These are phyloP conservation scores for Phoenix roebelenii DNA, from an alignment of 176 grass and related monocot genomes.

Conservation along the genomic window DNA sequence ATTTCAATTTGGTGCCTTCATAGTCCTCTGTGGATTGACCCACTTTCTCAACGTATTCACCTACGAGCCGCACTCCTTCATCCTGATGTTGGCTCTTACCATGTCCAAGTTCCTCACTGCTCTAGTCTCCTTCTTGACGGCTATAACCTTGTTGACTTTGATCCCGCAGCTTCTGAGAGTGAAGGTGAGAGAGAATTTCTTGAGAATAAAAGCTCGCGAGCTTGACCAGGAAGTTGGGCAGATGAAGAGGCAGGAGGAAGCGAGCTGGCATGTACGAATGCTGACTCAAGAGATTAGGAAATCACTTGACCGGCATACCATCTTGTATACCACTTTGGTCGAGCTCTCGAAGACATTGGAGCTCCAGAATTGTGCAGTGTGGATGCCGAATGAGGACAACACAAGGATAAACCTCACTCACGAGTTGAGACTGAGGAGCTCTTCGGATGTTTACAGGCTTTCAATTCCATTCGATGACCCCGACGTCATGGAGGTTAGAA, in stretches of 20 bases:
- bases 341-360: slow-evolving; percentile 57
- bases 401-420: slow-evolving; percentile 55
- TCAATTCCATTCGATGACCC: slow-evolving; percentile 38
- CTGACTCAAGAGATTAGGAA: slow-evolving; percentile 77
- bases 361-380: slow-evolving; percentile 69
- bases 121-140: slow-evolving; percentile 52
- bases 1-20: slow-evolving; percentile 67
- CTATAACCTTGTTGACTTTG: slow-evolving; percentile 61
- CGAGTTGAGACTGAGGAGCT: slow-evolving; percentile 38
- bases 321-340: slow-evolving; percentile 75
- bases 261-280: slow-evolving; percentile 71
- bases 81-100: slow-evolving; percentile 50
- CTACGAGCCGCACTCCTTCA: slow-evolving; percentile 56
- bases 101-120: slow-evolving; percentile 76
- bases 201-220: slow-evolving; percentile 55
- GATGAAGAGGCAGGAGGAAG: slow-evolving; percentile 67
- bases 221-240: slow-evolving; percentile 50
- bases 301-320: slow-evolving; percentile 56
- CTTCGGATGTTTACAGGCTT: slow-evolving; percentile 21
- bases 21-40: slow-evolving; percentile 68
- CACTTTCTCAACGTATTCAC: slow-evolving; percentile 66
- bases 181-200: slow-evolving; percentile 69
- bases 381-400: slow-evolving; percentile 52
- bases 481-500: slow-evolving; percentile 43
- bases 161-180: slow-evolving; percentile 70